Evolutionary conservation across 2,329 filamentous ascomycete genomes (phyloP).

Genomic region (Blumeriella jaapii): DNA sequence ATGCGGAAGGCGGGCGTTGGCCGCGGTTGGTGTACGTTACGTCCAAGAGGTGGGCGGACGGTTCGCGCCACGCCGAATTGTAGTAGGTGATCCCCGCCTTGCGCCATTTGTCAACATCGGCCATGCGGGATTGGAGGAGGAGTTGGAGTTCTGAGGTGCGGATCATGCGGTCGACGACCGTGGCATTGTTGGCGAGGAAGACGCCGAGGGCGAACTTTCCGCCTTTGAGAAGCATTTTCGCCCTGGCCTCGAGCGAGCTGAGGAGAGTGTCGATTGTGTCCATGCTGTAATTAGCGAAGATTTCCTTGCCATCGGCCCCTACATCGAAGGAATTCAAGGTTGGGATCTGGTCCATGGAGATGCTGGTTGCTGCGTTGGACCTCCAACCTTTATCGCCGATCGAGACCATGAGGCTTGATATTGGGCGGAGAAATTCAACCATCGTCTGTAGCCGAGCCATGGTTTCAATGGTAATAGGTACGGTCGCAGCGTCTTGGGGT

Average conservation of each 20-base stretch:
- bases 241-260: constrained; percentile 62
- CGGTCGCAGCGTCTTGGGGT: constrained; percentile 65
- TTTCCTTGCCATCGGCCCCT: constrained; percentile 73
- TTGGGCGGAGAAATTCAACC: constrained; percentile 73
- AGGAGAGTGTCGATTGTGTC: constrained; percentile 82
- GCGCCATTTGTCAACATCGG: constrained; percentile 67
- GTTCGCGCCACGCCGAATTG: constrained; percentile 78
- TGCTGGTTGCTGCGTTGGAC: constrained; percentile 39
- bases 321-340: constrained; percentile 75
- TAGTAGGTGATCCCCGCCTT: constrained; percentile 79
- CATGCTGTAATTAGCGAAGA: constrained; percentile 80
- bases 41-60: constrained; percentile 75
- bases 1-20: constrained; percentile 57
- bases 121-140: constrained; percentile 56
- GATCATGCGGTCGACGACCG: constrained; percentile 75
- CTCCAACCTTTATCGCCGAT: constrained; percentile 90
- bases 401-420: constrained; percentile 84
- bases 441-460: constrained; percentile 81
- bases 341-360: constrained; percentile 51
- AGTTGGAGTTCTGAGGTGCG: constrained; percentile 65
- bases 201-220: constrained; percentile 67
- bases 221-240: constrained; percentile 58
- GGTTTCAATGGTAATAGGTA: constrained; percentile 69
- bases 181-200: constrained; percentile 81
- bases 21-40: constrained; percentile 77